A percentile compares a stretch with the other conserved stretches of the same genome.
Evolutionary conservation across 1,284 basidiomycete species (phyloP).

Genomic region (Macrocystidia cucumis): DNA sequence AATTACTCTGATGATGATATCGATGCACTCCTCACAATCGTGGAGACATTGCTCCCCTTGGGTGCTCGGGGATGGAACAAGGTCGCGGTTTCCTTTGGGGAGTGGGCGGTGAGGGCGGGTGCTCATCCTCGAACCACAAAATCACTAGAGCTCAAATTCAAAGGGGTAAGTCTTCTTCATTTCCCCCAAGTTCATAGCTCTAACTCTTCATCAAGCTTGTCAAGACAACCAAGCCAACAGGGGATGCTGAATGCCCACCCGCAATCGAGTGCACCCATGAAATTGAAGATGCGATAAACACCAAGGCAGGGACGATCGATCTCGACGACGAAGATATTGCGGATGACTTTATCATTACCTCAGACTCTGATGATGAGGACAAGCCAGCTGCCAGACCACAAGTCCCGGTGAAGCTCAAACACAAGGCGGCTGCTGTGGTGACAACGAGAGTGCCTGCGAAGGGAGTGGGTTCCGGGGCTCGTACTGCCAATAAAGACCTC

Average conservation of each 20-base stretch:
- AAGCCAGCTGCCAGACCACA: background rate
- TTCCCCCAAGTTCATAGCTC: conserved; percentile 3
- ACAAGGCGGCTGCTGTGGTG: background rate
- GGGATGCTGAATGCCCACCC: conserved; percentile 20
- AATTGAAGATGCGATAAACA: conserved; percentile 4
- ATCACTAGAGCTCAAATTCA: conserved; percentile 23
- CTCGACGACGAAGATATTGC: conserved; percentile 5
- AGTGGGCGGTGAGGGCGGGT: too few species aligned
- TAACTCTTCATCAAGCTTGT: conserved; percentile 13
- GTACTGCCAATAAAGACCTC: conserved; percentile 6
- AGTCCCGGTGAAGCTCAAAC: background rate
- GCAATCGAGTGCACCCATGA: conserved; percentile 17
- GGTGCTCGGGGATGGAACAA: too few species aligned
- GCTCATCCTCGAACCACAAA: conserved; percentile 14
- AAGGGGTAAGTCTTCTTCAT: conserved; percentile 17
- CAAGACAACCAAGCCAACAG: conserved; percentile 23
- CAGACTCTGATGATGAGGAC: conserved; percentile 1
- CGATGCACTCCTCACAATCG: too few species aligned
- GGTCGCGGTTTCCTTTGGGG: too few species aligned
- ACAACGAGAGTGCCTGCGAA: background rate
- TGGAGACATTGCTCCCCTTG: too few species aligned
- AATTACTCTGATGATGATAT: too few species aligned
- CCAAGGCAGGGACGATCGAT: conserved; percentile 2
- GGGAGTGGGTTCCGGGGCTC: background rate
- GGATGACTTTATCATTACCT: conserved; percentile 1